Evolutionary conservation across 2,329 filamentous ascomycete species (phyloP).

Genomic region (Hymenoscyphus occultus): DNA sequence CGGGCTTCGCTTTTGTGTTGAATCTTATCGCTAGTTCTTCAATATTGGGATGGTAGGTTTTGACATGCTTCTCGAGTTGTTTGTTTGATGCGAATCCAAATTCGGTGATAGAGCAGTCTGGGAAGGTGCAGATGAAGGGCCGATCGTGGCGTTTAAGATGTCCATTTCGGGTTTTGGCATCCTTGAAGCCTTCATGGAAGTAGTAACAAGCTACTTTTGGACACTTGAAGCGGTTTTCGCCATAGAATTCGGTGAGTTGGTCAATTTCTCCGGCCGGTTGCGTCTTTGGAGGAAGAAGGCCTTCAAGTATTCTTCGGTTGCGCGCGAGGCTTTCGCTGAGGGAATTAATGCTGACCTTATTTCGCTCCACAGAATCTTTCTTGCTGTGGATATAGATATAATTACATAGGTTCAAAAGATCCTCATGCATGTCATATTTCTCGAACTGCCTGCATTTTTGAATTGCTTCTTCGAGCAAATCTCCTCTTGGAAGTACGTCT

Average conservation of each 20-base stretch:
- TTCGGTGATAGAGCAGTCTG: constrained; percentile 34
- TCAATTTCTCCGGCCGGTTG: background rate
- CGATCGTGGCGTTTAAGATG: constrained; percentile 39
- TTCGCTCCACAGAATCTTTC: background rate
- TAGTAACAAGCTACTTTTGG: constrained; percentile 39
- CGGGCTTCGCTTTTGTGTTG: background rate
- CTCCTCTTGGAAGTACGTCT: background rate
- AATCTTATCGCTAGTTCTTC: constrained; percentile 1
- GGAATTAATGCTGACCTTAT: background rate
- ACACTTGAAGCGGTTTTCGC: constrained; percentile 40
- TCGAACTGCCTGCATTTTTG: background rate
- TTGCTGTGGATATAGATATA: background rate
- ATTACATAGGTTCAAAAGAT: background rate
- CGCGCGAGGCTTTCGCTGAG: constrained; percentile 7
- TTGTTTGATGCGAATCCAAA: constrained; percentile 37
- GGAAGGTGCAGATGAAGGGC: constrained; percentile 37
- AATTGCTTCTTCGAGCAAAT: background rate
- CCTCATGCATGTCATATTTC: background rate
- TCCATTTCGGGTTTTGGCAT: constrained; percentile 32
- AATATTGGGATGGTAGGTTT: constrained; percentile 14
- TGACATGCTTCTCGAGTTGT: constrained; percentile 35
- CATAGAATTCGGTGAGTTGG: constrained; percentile 32
- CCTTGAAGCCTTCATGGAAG: constrained; percentile 42
- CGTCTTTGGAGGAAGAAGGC: background rate
- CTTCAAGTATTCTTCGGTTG: constrained; percentile 12